These are phyloP conservation scores for Zoysia pacifica DNA, from an alignment of 176 grass and related monocot genomes.

Conservation along the genomic window DNA sequence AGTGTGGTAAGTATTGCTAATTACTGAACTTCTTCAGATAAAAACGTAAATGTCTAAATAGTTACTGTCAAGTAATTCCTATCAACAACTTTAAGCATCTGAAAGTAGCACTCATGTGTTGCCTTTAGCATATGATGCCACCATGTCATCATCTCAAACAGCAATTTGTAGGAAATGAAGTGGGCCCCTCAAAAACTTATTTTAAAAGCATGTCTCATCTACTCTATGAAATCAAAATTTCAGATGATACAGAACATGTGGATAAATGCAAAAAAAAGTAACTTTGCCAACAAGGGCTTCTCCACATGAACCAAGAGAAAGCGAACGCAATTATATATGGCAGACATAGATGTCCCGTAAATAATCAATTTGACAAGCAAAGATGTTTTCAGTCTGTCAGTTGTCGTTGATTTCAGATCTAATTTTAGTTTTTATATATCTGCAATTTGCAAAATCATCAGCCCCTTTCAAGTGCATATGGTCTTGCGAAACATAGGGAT, in stretches of 20 bases:
- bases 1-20: slow-evolving; percentile 73
- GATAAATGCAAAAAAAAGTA: slow-evolving; percentile 16
- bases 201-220: not conserved
- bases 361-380: not conserved
- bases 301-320: slow-evolving; percentile 14
- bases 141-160: slow-evolving; percentile 21
- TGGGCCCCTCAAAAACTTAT: not conserved
- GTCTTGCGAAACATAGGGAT: slow-evolving; percentile 99
- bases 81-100: slow-evolving; percentile 3
- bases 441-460: slow-evolving; percentile 36
- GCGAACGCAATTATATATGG: not conserved
- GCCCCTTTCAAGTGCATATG: slow-evolving; percentile 96
- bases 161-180: not conserved
- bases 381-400: not conserved
- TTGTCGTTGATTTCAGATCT: not conserved
- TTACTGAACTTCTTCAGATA: not conserved
- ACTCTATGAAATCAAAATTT: not conserved
- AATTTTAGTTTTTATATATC: slow-evolving; percentile 10
- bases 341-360: not conserved
- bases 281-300: not conserved
- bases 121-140: not conserved
- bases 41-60: slow-evolving; percentile 10
- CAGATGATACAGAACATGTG: not conserved
- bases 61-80: not conserved
- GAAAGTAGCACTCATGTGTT: slow-evolving; percentile 3